phyloP scores from a whole-genome alignment of 768 basidiomycete species.

The Lepiota venenata region DNA sequence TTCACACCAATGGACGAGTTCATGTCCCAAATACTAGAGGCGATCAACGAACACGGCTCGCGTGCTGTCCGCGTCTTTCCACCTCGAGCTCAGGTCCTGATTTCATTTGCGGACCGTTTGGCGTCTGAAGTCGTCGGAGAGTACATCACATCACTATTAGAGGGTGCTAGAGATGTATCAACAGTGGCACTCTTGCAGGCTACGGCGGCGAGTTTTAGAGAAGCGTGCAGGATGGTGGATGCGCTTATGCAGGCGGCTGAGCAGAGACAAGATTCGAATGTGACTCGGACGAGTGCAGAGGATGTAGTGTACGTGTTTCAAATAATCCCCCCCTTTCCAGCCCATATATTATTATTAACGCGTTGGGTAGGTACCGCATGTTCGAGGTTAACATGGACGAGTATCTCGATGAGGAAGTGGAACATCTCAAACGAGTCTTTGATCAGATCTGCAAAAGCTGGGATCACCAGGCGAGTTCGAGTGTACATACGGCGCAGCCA shows the following conservation, averaged over 20 bases:
- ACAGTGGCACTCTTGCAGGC: slow-evolving; percentile 76
- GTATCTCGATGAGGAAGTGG: slow-evolving; percentile 92
- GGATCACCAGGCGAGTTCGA: slow-evolving; percentile 63
- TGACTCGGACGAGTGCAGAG: slow-evolving; percentile 59
- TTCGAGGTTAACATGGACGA: slow-evolving; percentile 98
- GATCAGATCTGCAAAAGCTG: slow-evolving; percentile 75
- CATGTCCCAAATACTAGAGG: slow-evolving; percentile 63
- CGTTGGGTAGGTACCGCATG: slow-evolving; percentile 74
- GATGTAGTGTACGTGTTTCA: slow-evolving; percentile 70
- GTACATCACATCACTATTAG: slow-evolving; percentile 77
- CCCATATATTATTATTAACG: slow-evolving; percentile 11
- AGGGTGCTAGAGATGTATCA: slow-evolving; percentile 72
- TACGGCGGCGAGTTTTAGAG: slow-evolving; percentile 85
- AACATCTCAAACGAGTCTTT: slow-evolving; percentile 70
- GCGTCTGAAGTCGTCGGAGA: slow-evolving; percentile 88
- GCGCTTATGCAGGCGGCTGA: slow-evolving; percentile 57
- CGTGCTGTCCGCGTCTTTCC: slow-evolving; percentile 88
- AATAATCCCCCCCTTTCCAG: neutral
- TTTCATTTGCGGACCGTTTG: slow-evolving; percentile 81
- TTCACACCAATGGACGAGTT: slow-evolving; percentile 95
- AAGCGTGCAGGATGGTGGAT: slow-evolving; percentile 86
- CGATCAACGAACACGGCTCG: slow-evolving; percentile 72
- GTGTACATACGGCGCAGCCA: neutral
- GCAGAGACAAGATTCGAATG: slow-evolving; percentile 32
- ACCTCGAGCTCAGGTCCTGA: slow-evolving; percentile 66